Conservation (phyloP, 768 basidiomycete species). For the Boletus reticulatus region DNA sequence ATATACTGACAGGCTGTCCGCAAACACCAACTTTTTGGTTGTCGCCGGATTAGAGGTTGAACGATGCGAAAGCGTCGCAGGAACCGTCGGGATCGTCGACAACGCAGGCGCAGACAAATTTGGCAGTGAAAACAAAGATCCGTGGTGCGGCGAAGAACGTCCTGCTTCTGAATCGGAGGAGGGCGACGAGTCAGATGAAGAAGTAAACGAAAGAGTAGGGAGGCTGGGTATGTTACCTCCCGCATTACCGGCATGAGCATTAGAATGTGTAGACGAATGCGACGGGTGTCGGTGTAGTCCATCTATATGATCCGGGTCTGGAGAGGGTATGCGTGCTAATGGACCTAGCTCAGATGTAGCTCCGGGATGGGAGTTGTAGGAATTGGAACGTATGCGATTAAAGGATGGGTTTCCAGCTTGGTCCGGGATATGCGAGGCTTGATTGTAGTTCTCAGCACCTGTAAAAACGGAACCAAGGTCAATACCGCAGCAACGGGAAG, state of each 20-base stretch:
- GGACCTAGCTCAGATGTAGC: conserved; percentile 62
- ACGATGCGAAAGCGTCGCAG: conserved; percentile 63
- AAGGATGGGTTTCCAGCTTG: conserved; percentile 37
- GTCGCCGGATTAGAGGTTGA: conserved; percentile 72
- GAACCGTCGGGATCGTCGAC: conserved; percentile 48
- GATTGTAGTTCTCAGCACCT: conserved; percentile 73
- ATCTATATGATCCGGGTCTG: conserved; percentile 84
- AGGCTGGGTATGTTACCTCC: conserved; percentile 38
- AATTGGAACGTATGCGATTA: conserved; percentile 74
- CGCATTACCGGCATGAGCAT: conserved; percentile 15
- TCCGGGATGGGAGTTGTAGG: conserved; percentile 58
- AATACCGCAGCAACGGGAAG: no score
- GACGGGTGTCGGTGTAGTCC: conserved; percentile 73
- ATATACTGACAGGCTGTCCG: conserved; percentile 90
- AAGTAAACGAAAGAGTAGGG: conserved; percentile 59
- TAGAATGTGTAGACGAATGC: conserved; percentile 46
- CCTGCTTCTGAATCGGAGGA: conserved; percentile 38
- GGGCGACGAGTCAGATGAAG: conserved; percentile 32
- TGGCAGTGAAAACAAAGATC: conserved; percentile 74
- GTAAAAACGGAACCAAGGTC: no score
- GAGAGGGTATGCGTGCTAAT: conserved; percentile 76
- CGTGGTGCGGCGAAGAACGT: conserved; percentile 34
- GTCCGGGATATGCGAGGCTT: conserved; percentile 53
- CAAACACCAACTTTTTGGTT: conserved; percentile 82
- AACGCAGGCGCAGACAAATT: conserved; percentile 88